These are phyloP conservation scores for Ceratocystis cacaofunesta DNA, from an alignment of 2,329 filamentous ascomycete genomes.

Conservation along the genomic window DNA sequence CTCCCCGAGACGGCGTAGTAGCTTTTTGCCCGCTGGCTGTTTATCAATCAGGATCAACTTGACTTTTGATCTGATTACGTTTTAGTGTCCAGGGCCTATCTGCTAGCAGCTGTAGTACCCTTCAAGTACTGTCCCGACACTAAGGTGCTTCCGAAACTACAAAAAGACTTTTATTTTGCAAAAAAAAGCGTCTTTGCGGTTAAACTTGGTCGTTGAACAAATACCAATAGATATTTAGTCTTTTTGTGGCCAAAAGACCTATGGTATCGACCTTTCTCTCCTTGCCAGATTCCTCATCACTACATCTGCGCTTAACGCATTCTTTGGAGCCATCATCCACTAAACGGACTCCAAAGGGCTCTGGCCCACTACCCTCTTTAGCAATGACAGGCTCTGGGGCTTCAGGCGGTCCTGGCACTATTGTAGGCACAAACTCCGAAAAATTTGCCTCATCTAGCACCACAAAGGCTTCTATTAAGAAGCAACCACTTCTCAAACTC, in stretches of 20 bases:
- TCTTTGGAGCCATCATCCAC: constrained; percentile 11
- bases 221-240: background rate
- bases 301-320: constrained; percentile 8
- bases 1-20: background rate
- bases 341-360: constrained; percentile 12
- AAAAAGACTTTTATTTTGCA: background rate
- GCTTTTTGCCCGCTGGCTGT: background rate
- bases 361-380: constrained; percentile 12
- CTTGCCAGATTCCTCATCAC: constrained; percentile 2
- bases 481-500: constrained; percentile 5
- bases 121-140: constrained; percentile 2
- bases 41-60: constrained; percentile 15
- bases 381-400: constrained; percentile 1
- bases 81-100: background rate
- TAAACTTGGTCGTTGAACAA: background rate
- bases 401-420: constrained; percentile 4
- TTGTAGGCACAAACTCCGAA: constrained; percentile 11
- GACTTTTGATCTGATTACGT: constrained; percentile 15
- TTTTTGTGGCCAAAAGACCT: background rate
- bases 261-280: background rate
- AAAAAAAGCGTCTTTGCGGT: background rate
- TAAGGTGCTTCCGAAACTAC: background rate
- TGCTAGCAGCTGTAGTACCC: constrained; percentile 7
- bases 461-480: background rate
- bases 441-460: constrained; percentile 16